Evolutionary conservation across 116 monocot genomes (phyloP).

Genomic region (Phalaenopsis hybrid): DNA sequence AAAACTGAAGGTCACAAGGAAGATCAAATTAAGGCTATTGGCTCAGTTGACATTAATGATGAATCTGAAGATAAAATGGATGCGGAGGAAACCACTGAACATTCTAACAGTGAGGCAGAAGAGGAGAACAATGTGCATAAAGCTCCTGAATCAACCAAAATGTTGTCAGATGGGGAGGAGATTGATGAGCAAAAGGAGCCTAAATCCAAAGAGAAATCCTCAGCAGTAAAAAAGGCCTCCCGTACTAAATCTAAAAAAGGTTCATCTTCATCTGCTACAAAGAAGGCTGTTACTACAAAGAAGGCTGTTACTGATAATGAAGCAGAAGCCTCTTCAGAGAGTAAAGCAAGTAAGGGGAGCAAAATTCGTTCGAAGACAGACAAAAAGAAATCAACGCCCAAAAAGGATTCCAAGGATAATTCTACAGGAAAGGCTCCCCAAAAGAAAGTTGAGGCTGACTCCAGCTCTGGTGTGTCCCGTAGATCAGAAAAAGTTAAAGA

Average conservation of each 20-base stretch:
- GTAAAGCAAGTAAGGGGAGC: not conserved
- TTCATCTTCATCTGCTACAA: not conserved
- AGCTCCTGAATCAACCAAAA: not conserved
- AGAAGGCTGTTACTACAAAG: not conserved
- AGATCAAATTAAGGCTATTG: not conserved
- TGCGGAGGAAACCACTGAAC: not conserved
- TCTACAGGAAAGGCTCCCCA: not conserved
- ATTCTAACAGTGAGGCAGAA: slow-evolving; percentile 6
- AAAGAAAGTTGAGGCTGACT: not conserved
- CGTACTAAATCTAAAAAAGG: not conserved
- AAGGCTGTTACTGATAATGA: not conserved
- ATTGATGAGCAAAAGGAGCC: not conserved
- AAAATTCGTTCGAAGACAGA: not conserved
- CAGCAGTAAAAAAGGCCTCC: not conserved
- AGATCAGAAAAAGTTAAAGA: not conserved
- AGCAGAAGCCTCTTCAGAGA: not conserved
- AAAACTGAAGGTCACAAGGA: not conserved
- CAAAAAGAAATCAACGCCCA: not conserved
- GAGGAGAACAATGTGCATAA: not conserved
- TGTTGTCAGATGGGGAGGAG: not conserved
- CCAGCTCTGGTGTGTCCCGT: not conserved
- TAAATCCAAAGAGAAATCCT: slow-evolving; percentile 1
- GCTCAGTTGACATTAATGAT: not conserved
- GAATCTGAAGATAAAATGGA: slow-evolving; percentile 4
- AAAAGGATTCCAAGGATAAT: slow-evolving; percentile 2